Base-by-base conservation (phyloP, 768 basidiomycete genomes). In the Termitomyces sp. region DNA sequence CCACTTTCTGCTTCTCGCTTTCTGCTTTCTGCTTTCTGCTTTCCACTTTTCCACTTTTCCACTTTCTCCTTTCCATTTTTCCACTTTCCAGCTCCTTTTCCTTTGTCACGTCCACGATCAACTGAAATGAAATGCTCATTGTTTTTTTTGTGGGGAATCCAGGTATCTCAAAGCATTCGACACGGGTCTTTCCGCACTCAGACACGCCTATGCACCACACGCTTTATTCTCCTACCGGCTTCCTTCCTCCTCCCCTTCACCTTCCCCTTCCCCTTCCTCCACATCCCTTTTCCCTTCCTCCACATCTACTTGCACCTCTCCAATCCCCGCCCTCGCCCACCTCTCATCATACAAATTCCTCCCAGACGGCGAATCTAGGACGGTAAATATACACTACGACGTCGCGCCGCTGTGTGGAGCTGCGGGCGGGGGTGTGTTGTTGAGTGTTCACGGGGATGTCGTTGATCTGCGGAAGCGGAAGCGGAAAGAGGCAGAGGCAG, bases 111-210 rank as follows among this genome's bases (percentile, higher is more conserved):
- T n/a, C n/a, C n/a, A n/a, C n/a, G n/a, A n/a, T n/a, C n/a, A n/a
- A n/a, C n/a, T n/a, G n/a, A n/a, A n/a, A n/a, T n/a, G n/a, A n/a
- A n/a, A n/a, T n/a, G n/a, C n/a, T n/a, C n/a, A n/a, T n/a, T n/a
- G n/a, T n/a, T n/a, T n/a, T n/a, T n/a, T n/a, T n/a, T n/a, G n/a
- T n/a, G n/a, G n/a, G n/a, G n/a, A n/a, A n/a, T n/a, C n/a, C n/a
- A 67, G 67, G 54, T 75, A 71, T 53, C 66, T 72, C 36, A 42
- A 57, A 40, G 39, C 66, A 0, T 75, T 76, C 56, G 74, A 75
- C 57, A 45, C 63, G 38, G 67, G 72, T 52, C 66, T 69, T 0
- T 58, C 66, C 3, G 62, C 58, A 22, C 69, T 76, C 28, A 52
- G 48, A 36, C 57, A 40, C 50, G 73, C 72, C 15, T 76, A 75